Base-by-base conservation (phyloP, 305 asterid genomes). In the Fraxinus velutina region DNA sequence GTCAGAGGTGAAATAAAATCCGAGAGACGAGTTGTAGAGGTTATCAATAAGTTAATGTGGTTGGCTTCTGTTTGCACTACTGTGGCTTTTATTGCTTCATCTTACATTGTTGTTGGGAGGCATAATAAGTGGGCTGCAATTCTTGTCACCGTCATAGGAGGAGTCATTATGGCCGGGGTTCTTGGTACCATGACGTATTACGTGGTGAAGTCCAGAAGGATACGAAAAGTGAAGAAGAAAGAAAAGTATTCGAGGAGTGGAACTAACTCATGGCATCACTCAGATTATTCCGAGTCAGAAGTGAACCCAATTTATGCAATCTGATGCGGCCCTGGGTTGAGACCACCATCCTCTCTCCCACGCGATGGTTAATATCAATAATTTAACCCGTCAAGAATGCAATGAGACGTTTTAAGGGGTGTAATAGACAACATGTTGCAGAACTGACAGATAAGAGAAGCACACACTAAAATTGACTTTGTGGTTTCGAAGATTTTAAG, bases 61-160 rank as follows among this genome's bases (percentile, higher is more conserved):
- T 50, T 93, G 87, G 98, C 97, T 32, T 90, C 98, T 1, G 97
- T 92, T 37, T 94, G 98, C 88, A 94, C 98, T 39, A 90, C 97
- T 0, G 91, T 92, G 86, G 97, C 98, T 17, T 94, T 94, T 73
- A 91, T 94, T 27, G 87, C 97, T 5, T 91, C 97, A 0, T 88
- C 94, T 6, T 92, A 93, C 32, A 95, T 91, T 8, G 93, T 95
- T 0, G 92, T 91, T 0, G 98, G 99, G 21, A 81, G 86, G 77
- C 91, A 86, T 47, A 64, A 89, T 57, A 57, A 68, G 71, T 95
- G 97, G 98, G 97, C 97, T 36, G 97, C 96, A 0, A 73, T 86
- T 66, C 88, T 92, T 75, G 93, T 95, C 5, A 91, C 97, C 0
- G 85, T 88, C 0, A 91, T 87, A 0, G 98, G 98, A 24, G 91